Percentiles rank a stretch among this genome's conserved stretches.
These are phyloP conservation scores for Sporothrix sp. DNA, from an alignment of 2,329 filamentous ascomycete genomes.

Conservation along the genomic window DNA sequence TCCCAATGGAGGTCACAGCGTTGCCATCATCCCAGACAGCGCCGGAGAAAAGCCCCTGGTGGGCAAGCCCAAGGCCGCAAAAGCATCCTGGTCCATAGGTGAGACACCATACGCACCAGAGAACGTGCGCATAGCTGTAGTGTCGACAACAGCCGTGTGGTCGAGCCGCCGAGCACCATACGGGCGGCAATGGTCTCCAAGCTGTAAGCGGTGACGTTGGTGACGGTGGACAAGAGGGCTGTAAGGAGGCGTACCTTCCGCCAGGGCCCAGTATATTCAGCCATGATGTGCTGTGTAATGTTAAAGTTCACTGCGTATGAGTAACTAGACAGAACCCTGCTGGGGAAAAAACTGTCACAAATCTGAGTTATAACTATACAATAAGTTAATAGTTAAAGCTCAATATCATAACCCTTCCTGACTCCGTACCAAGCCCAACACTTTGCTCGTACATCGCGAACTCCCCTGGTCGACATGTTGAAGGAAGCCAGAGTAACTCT, in stretches of 20 bases:
- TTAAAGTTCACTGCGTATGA: no score
- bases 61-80: neutral
- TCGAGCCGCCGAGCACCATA: neutral
- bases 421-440: no score
- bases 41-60: neutral
- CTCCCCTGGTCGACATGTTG: no score
- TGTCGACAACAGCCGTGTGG: neutral
- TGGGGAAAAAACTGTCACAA: no score
- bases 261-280: neutral
- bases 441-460: no score
- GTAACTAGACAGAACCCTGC: no score
- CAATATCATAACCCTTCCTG: no score
- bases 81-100: neutral
- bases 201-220: neutral
- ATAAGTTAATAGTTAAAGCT: no score
- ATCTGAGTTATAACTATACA: no score
- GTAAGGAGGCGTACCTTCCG: neutral
- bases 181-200: neutral
- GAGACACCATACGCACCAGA: neutral
- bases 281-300: no score
- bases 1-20: neutral
- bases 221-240: no score
- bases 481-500: no score
- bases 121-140: neutral
- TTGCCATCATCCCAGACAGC: neutral